phyloP scores from a whole-genome alignment of 805 yeast species.

The Komagataella mondaviorum region DNA sequence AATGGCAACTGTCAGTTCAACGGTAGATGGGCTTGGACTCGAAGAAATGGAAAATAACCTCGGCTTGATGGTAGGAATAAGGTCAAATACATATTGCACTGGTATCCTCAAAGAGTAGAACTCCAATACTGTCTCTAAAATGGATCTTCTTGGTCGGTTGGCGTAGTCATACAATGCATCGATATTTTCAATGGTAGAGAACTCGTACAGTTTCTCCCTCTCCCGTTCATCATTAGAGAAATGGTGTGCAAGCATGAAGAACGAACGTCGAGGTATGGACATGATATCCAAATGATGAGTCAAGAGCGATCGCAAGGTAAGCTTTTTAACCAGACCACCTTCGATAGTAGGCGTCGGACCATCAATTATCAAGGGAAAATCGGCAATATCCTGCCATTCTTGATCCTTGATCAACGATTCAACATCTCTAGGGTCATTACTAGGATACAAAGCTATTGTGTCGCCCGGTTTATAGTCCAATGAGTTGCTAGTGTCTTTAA shows the following conservation, averaged over 20 bases:
- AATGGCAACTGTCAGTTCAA: conserved; percentile 70
- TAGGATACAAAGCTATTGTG: conserved; percentile 62
- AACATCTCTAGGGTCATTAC: conserved; percentile 53
- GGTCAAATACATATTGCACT: conserved; percentile 56
- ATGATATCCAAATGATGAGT: conserved; percentile 73
- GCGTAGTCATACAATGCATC: conserved; percentile 85
- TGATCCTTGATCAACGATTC: conserved; percentile 52
- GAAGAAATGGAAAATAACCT: conserved; percentile 82
- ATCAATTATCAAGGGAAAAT: conserved; percentile 30
- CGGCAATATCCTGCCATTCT: conserved; percentile 64
- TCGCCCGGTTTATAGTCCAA: conserved; percentile 63
- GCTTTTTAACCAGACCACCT: conserved; percentile 45
- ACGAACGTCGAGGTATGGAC: conserved; percentile 74
- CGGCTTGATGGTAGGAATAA: conserved; percentile 70
- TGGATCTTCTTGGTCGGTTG: conserved; percentile 83
- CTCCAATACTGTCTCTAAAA: conserved; percentile 73
- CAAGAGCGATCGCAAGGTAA: conserved; percentile 62
- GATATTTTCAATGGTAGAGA: conserved; percentile 54
- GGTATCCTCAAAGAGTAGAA: conserved; percentile 71
- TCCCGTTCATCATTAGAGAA: conserved; percentile 70
- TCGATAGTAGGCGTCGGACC: conserved; percentile 26
- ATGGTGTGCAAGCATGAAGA: conserved; percentile 62
- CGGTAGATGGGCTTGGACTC: conserved; percentile 19
- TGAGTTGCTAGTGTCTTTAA: conserved; percentile 18
- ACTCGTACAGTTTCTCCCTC: conserved; percentile 60